phyloP scores from a whole-genome alignment of 1,284 basidiomycete genomes.

The Trichosporon sp. region DNA sequence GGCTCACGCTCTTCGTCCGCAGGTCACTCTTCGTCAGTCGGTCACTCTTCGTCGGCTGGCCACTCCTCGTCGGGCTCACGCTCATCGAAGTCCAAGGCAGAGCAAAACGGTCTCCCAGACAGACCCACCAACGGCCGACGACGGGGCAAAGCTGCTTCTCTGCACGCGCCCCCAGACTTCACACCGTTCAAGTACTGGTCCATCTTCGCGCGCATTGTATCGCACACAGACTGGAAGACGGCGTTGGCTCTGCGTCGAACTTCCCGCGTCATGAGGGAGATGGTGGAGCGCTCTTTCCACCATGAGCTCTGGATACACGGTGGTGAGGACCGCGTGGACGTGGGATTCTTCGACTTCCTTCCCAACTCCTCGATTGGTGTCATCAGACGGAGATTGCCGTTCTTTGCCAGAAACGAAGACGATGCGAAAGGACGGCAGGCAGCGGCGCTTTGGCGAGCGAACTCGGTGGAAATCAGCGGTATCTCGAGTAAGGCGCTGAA shows the following conservation, averaged over 20 bases:
- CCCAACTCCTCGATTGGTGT: neutral
- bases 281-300: neutral
- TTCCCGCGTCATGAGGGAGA: neutral
- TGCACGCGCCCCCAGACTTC: conserved; percentile 9
- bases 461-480: neutral
- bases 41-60: no score
- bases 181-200: conserved; percentile 14
- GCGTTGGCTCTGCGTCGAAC: neutral
- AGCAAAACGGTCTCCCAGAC: no score
- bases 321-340: neutral
- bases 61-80: neutral
- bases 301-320: neutral
- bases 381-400: neutral
- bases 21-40: no score
- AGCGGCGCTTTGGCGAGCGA: neutral
- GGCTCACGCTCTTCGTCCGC: no score
- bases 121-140: no score
- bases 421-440: neutral
- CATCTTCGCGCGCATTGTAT: neutral
- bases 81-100: no score
- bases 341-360: neutral
- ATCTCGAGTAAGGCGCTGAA: neutral
- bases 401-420: neutral
- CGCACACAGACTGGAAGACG: neutral
- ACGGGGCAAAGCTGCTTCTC: no score